Base-by-base conservation (phyloP, 169 alveolate genomes). In the Plasmodium coatneyi region DNA sequence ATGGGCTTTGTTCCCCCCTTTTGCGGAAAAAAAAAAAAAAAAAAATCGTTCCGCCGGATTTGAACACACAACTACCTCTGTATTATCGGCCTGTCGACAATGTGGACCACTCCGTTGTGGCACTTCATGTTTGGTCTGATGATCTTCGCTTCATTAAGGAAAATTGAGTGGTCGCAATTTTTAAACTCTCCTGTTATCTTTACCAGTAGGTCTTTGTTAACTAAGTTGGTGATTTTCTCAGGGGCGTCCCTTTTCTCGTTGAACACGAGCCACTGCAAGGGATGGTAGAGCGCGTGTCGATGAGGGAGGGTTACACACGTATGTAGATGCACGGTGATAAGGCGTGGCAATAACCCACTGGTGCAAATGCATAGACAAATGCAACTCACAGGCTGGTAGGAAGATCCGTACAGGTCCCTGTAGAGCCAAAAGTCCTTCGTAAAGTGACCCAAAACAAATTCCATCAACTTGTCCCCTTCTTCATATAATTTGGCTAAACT, bases 91-190 rank as follows among this genome's bases (percentile, higher is more conserved):
- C 92, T 83, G 46, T 96, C 96, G 28, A 96, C 93, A 79, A 96
- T 92, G 54, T 96, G 97, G 7, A 95, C 93, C 16, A 96, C 97
- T 0, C 97, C 97, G 81, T 96, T 96, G 66, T 96, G 97, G 70
- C 97, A 96, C 49, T 95, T 92, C 95, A 96, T 60, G 82, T 96
- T 96, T 72, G 97, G 96, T 22, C 97, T 95, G 56, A 96, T 80
- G 71, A 96, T 94, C 86, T 92, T 81, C 22, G 97, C 84, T 25
- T 83, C 95, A 72, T 96, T 95, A 10, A 96, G 84, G 72, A 72
- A 82, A 76, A 94, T 95, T 7, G 93, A 87, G 80, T 95, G 95
- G 49, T 81, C 92, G 66, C 95, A 90, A 41, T 80, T 71, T 80
- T 84, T 66, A 46, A 95, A 52, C 28, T 93, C 96, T 6, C 96